Base-by-base conservation (phyloP, 2,329 filamentous ascomycete species). In the Arachnomyces sp. region DNA sequence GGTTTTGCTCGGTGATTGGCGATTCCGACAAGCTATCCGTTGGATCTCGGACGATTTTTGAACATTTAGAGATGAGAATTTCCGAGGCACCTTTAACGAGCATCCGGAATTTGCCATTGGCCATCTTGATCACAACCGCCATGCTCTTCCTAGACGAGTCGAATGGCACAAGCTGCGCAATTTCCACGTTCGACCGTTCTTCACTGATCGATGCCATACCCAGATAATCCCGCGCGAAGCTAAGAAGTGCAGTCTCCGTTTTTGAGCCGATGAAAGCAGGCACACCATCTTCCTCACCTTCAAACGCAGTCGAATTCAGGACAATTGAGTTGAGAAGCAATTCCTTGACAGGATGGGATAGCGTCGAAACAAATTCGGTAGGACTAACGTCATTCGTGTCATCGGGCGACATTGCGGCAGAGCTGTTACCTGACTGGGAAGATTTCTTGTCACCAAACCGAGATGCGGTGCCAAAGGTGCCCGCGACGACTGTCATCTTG, bases 161-260 rank as follows among this genome's bases (percentile, higher is more conserved):
- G 56, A 83, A 83, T 3, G 70, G 70, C 31, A 71, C 62, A 51
- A 72, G 62, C 44, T 73, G 68, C 3, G 60, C 67, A 28, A 84
- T 63, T 28, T 74, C 70, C 29, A 72, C 72, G 49, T 82, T 84
- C 11, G 76, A 70, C 13, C 82, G 72, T 50, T 80, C 80, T 45
- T 80, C 70, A 34, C 66, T 66, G 12, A 85, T 62, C 0, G 73
- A 69, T 4, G 74, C 75, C 68, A 87, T 78, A 31, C 72, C 81
- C 11, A 87, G 66, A 52, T 77, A 69, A 36, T 83, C 77, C 36
- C 74, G 72, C 14, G 81, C 79, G 54, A 86, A 86, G 16, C 71
- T 68, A n/a, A 88, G 70, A 9, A 88, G 68, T 15, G 84, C 83
- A 3, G 82, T 86, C 56, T 88, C 84, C 0, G 84, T 88, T 62